A percentile compares a stretch with the other conserved stretches of the same genome.
phyloP scores from a whole-genome alignment of 2,329 filamentous ascomycete genomes.

The Arachnomyces sp. region DNA sequence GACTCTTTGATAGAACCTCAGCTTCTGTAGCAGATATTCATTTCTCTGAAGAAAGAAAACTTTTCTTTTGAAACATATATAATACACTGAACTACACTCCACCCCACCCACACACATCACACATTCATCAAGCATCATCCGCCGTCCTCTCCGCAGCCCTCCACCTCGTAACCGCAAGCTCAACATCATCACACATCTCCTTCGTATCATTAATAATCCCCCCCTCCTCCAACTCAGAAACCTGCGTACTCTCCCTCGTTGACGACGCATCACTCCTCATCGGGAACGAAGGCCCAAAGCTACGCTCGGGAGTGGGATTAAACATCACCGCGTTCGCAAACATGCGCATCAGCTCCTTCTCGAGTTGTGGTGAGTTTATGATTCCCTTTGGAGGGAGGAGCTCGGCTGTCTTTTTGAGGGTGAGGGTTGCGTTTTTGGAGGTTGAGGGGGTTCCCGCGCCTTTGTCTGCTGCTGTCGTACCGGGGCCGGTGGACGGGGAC shows the following conservation, averaged over 20 bases:
- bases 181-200: slow-evolving; percentile 83
- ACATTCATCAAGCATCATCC: slow-evolving; percentile 19
- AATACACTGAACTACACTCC: no score
- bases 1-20: no score
- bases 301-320: slow-evolving; percentile 71
- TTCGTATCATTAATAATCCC: slow-evolving; percentile 79
- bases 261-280: slow-evolving; percentile 36
- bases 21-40: no score
- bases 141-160: slow-evolving; percentile 56
- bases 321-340: slow-evolving; percentile 99
- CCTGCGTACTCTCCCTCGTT: slow-evolving; percentile 35
- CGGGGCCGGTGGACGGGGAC: no score
- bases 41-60: no score
- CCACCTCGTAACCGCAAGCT: slow-evolving; percentile 67
- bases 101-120: no score
- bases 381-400: slow-evolving; percentile 79
- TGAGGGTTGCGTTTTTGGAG: slow-evolving; percentile 33
- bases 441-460: slow-evolving; percentile 19
- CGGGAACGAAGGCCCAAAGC: slow-evolving; percentile 55
- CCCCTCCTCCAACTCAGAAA: slow-evolving; percentile 68
- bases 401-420: slow-evolving; percentile 56
- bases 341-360: slow-evolving; percentile 91
- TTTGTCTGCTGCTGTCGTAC: slow-evolving; percentile 12
- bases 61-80: no score
- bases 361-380: slow-evolving; percentile 85